A percentile compares a stretch with the other conserved stretches of the same genome.
phyloP scores from a whole-genome alignment of 75 land plant genomes.

The Chamaecyparis obtusa region DNA sequence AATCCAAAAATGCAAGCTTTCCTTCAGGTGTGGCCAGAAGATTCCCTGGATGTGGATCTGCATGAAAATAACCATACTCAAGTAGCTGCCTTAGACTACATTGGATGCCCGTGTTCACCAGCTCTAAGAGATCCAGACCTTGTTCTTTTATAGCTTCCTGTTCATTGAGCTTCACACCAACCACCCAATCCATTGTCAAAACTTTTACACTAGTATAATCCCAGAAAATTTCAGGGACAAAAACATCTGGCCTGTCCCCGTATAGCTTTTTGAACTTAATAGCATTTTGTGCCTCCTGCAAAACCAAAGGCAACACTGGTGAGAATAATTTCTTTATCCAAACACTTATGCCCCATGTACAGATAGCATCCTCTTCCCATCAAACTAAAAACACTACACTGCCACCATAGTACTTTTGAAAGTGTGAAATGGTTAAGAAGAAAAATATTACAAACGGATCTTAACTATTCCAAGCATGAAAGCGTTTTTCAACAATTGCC shows the following conservation, averaged over 20 bases:
- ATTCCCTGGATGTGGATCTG: conserved; percentile 99
- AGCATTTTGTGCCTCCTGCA: conserved; percentile 93
- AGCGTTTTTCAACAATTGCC: background rate
- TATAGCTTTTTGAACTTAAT: conserved; percentile 84
- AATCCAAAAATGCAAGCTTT: conserved; percentile 95
- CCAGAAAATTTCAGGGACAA: conserved; percentile 91
- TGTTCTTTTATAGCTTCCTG: conserved; percentile 80
- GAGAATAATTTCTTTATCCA: background rate
- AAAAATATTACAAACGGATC: background rate
- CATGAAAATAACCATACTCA: conserved; percentile 98
- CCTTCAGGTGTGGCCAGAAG: conserved; percentile 96
- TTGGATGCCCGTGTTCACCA: conserved; percentile 94
- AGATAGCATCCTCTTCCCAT: background rate
- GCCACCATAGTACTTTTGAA: background rate
- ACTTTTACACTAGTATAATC: conserved; percentile 95
- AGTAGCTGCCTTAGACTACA: conserved; percentile 95
- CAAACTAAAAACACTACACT: background rate
- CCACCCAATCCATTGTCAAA: conserved; percentile 98
- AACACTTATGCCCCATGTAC: background rate
- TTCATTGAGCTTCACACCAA: conserved; percentile 90
- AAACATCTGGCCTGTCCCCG: conserved; percentile 88
- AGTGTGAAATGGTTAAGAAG: background rate
- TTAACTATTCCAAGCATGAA: background rate
- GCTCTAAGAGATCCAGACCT: conserved; percentile 74
- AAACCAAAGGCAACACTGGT: background rate